Conservation (phyloP, 23 red algal genomes). For the Gracilaria gracilis region DNA sequence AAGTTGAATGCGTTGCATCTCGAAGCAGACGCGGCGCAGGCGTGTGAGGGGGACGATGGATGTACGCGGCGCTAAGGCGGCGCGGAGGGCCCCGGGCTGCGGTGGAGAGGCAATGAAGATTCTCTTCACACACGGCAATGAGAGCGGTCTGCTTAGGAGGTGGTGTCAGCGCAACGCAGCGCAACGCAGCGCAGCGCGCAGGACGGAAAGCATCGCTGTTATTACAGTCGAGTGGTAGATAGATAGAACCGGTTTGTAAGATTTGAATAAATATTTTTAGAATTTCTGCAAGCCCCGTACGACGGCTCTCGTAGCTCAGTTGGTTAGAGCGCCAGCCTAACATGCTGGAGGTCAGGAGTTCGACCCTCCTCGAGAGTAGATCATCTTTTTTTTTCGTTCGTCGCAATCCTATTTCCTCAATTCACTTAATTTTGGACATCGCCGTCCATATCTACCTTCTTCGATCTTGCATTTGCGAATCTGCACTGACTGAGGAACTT, state of each 20-base stretch:
- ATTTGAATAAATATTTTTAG: too few relatives aligned
- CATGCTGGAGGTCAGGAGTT: conserved; percentile 96
- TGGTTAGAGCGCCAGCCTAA: conserved; percentile 97
- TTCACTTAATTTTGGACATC: too few relatives aligned
- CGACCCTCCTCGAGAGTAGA: conserved; percentile 84
- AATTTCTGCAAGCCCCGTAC: too few relatives aligned
- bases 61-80: not conserved
- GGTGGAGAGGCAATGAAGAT: not conserved
- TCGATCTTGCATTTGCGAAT: too few relatives aligned
- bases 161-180: conserved; percentile 4
- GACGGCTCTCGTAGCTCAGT: conserved; percentile 94
- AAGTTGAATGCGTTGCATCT: conserved; percentile 13
- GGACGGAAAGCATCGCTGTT: too few relatives aligned
- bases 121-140: not conserved
- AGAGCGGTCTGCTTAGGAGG: not conserved
- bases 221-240: too few relatives aligned
- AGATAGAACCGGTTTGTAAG: too few relatives aligned
- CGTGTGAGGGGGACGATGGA: not conserved
- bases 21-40: not conserved
- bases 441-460: too few relatives aligned
- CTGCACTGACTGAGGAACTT: too few relatives aligned
- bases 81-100: not conserved
- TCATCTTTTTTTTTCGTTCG: not conserved
- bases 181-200: too few relatives aligned
- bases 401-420: not conserved